These are phyloP conservation scores for Escallonia herrerae DNA, from an alignment of 129 eudicot genomes.

Conservation along the genomic window DNA sequence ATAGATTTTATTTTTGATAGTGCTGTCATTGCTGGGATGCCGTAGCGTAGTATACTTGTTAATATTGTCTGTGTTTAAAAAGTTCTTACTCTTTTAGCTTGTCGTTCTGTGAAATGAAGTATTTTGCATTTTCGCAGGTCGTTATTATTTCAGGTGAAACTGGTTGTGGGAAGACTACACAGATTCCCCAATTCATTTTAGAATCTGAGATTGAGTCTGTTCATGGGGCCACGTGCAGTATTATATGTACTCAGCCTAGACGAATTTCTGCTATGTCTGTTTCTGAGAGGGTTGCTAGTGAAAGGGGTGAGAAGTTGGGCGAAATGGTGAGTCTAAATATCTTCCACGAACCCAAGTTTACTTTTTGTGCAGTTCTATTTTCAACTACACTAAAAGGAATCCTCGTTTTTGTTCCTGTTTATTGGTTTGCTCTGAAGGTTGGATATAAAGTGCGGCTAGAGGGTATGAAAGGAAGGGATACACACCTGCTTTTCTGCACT, in stretches of 20 bases:
- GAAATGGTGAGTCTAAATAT: conserved; percentile 58
- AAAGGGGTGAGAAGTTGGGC: conserved; percentile 87
- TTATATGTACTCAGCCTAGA: conserved; percentile 95
- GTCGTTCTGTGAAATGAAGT: not conserved
- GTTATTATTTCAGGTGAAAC: conserved; percentile 99
- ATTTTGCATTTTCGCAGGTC: conserved; percentile 44
- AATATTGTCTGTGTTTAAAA: too few relatives aligned
- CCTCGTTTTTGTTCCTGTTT: not conserved
- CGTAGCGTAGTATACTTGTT: too few relatives aligned
- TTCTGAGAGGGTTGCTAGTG: conserved; percentile 93
- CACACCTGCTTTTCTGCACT: conserved; percentile 90
- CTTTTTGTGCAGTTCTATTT: not conserved
- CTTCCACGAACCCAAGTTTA: not conserved
- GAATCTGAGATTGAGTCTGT: conserved; percentile 68
- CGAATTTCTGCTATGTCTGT: conserved; percentile 96
- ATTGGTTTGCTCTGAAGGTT: conserved; percentile 37
- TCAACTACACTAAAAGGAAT: too few relatives aligned
- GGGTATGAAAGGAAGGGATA: conserved; percentile 94
- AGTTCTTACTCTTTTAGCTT: too few relatives aligned
- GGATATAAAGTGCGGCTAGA: conserved; percentile 96
- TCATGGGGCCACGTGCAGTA: conserved; percentile 79
- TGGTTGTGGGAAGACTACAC: conserved; percentile 99
- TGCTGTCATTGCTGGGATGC: too few relatives aligned
- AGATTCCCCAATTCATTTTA: conserved; percentile 91
- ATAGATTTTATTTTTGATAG: too few relatives aligned